Evolutionary conservation across 805 yeast species (phyloP).

Genomic region (Suhomyces prunicola): DNA sequence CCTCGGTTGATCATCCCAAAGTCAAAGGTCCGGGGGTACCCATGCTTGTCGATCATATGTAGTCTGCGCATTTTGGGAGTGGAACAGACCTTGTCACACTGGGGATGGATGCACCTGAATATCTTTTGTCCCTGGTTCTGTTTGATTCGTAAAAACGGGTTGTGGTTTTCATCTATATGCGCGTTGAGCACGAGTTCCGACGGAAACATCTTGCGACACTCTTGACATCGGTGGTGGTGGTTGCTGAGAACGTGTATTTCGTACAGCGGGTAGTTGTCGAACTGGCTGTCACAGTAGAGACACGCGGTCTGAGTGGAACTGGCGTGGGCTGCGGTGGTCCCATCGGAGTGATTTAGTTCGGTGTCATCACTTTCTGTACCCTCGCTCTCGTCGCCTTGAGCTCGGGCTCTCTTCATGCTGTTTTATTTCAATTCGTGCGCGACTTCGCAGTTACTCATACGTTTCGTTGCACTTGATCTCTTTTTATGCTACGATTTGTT

Average conservation of each 20-base stretch:
- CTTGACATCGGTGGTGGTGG: constrained; percentile 18
- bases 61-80: constrained; percentile 39
- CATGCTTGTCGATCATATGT: constrained; percentile 52
- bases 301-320: neutral
- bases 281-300: neutral
- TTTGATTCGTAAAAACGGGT: constrained; percentile 40
- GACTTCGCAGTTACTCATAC: neutral
- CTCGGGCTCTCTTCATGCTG: neutral
- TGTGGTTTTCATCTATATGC: constrained; percentile 53
- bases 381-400: neutral
- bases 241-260: constrained; percentile 3
- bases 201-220: constrained; percentile 43
- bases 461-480: neutral
- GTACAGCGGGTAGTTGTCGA: constrained; percentile 2
- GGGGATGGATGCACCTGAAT: constrained; percentile 36
- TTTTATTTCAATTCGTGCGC: neutral
- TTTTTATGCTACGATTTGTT: too few species aligned
- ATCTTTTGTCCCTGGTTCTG: constrained; percentile 39
- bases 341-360: neutral
- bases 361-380: neutral
- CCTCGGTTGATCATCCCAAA: constrained; percentile 31
- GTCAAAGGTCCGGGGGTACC: constrained; percentile 39
- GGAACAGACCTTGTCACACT: constrained; percentile 40
- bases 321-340: neutral
- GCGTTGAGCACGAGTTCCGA: constrained; percentile 39